Percentiles rank a stretch among this genome's conserved stretches.
These are phyloP conservation scores for Phytopythium kandeliae DNA, from an alignment of 352 stramenopile species.

Conservation along the genomic window DNA sequence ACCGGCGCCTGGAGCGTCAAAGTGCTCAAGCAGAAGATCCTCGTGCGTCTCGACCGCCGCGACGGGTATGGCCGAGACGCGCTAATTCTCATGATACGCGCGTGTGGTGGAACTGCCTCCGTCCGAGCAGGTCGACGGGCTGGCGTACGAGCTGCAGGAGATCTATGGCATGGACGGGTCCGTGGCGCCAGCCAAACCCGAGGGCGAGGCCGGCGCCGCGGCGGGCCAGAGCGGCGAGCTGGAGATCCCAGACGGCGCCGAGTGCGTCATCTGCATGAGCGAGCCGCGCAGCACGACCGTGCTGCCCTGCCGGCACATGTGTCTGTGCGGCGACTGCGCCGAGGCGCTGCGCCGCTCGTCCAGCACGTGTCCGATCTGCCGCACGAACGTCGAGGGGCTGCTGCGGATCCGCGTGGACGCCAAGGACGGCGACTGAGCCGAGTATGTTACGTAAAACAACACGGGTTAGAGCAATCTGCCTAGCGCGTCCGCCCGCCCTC, in stretches of 20 bases:
- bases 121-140: conserved; percentile 41
- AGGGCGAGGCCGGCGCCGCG: conserved; percentile 2
- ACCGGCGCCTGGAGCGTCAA: conserved; percentile 49
- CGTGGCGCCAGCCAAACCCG: conserved; percentile 30
- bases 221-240: conserved; percentile 17
- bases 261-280: conserved; percentile 87
- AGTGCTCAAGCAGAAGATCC: conserved; percentile 83
- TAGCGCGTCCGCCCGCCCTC: conserved; percentile 8
- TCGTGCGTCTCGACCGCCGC: conserved; percentile 11
- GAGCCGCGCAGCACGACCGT: conserved; percentile 80
- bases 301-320: conserved; percentile 85
- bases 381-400: conserved; percentile 64
- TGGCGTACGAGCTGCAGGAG: conserved; percentile 85
- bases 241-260: conserved; percentile 69
- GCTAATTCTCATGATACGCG: too few species aligned
- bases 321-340: conserved; percentile 74
- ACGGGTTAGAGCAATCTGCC: conserved; percentile 13
- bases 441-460: conserved; percentile 21
- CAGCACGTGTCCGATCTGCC: conserved; percentile 80
- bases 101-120: too few species aligned
- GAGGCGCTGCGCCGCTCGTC: conserved; percentile 62
- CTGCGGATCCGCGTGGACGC: conserved; percentile 70
- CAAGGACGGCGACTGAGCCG: conserved; percentile 13
- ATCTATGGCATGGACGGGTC: conserved; percentile 84
- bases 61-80: too few species aligned